A percentile compares a stretch with the other conserved stretches of the same genome.
Conservation (phyloP, 2,329 filamentous ascomycete genomes). For the Calycina marina region DNA sequence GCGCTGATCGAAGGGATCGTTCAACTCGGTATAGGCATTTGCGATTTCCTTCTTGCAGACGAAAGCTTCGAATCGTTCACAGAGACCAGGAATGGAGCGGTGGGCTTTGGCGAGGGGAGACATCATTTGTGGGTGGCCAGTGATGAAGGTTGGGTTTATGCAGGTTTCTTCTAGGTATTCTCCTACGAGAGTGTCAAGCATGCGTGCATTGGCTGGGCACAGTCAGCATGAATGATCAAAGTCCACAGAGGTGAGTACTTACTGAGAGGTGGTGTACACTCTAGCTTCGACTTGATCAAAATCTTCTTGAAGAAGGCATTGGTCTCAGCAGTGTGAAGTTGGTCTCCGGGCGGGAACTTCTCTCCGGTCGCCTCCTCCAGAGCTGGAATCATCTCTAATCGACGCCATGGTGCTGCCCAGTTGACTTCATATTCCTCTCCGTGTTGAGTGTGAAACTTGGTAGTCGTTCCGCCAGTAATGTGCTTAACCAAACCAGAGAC, state of each 20-base stretch:
- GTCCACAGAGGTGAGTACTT: no score
- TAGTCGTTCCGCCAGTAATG: conserved; percentile 72
- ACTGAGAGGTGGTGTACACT: conserved; percentile 80
- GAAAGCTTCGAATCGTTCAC: conserved; percentile 95
- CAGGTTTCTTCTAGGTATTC: conserved; percentile 74
- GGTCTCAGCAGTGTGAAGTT: conserved; percentile 78
- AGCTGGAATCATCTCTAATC: conserved; percentile 89
- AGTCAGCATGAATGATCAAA: no score
- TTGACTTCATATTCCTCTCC: conserved; percentile 85
- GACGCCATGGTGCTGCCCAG: conserved; percentile 89
- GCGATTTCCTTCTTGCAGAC: conserved; percentile 95
- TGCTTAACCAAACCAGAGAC: conserved; percentile 81
- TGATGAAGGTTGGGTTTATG: conserved; percentile 86
- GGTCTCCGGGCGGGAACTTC: conserved; percentile 80
- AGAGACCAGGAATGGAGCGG: conserved; percentile 65
- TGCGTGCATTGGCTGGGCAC: conserved; percentile 55
- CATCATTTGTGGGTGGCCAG: conserved; percentile 78
- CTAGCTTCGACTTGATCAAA: conserved; percentile 78
- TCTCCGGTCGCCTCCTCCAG: conserved; percentile 82
- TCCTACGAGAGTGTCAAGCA: conserved; percentile 88
- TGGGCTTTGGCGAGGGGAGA: conserved; percentile 94
- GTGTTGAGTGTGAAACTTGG: conserved; percentile 71
- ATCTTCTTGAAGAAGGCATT: conserved; percentile 75
- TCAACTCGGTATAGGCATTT: conserved; percentile 94
- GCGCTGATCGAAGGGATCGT: conserved; percentile 90